A percentile compares a stretch with the other conserved stretches of the same genome.
Evolutionary conservation across 2,329 filamentous ascomycete species (phyloP).

Genomic region (Calonectria montana): DNA sequence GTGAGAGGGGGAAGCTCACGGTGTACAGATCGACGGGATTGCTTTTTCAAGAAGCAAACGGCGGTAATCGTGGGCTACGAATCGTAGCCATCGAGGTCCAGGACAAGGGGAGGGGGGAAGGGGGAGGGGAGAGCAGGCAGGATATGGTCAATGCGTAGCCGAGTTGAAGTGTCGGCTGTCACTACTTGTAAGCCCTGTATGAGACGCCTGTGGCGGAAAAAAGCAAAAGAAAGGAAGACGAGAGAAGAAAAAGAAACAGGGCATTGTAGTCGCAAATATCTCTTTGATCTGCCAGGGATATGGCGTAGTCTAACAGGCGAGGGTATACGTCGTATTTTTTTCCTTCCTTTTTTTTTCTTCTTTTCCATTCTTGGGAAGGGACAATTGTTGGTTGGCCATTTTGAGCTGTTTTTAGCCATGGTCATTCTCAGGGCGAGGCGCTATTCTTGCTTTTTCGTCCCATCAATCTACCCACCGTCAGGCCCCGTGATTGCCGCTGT

Average conservation of each 20-base stretch:
- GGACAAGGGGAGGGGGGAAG: neutral
- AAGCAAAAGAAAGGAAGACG: neutral
- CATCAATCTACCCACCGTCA: neutral
- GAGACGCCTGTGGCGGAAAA: neutral
- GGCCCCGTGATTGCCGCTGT: constrained; percentile 8
- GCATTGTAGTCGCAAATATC: neutral
- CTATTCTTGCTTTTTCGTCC: constrained; percentile 4
- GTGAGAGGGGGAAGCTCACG: neutral
- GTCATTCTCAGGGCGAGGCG: neutral
- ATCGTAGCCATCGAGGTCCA: neutral
- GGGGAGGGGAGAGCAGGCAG: neutral
- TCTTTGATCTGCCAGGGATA: neutral
- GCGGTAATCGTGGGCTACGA: neutral
- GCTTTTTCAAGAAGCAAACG: neutral
- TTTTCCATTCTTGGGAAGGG: neutral
- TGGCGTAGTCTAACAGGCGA: neutral
- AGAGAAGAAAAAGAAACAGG: neutral
- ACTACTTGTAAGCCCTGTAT: neutral
- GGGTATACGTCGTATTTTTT: constrained; percentile 6
- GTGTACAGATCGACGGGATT: neutral
- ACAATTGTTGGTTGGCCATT: neutral
- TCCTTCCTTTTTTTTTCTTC: constrained; percentile 4
- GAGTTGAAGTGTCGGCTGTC: constrained; percentile 5
- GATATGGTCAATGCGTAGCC: neutral
- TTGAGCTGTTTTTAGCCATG: constrained; percentile 1